Base-by-base conservation (phyloP, 306 rosid species). In the Lagenaria siceraria region DNA sequence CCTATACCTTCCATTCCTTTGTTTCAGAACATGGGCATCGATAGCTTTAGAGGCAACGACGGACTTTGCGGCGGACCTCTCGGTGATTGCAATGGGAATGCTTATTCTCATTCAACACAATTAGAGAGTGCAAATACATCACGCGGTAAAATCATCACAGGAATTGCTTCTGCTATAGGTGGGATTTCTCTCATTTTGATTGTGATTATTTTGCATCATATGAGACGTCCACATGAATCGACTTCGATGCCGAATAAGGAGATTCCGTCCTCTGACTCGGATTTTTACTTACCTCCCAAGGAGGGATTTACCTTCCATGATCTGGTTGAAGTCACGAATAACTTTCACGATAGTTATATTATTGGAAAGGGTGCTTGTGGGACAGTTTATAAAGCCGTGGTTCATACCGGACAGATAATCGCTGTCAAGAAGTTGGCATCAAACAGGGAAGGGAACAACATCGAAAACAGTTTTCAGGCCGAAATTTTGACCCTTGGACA, bases 301-400 rank as follows among this genome's bases (percentile, higher is more conserved):
- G 99, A 92, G 6, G 90, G 89, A 54, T 86, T 92, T 79, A 83
- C 89, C 27, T 90, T 96, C 84, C 92, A 88, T 64, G 98, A 96
- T 81, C 89, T 96, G 19, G 89, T 96, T 75, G 99, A 92, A 85
- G 97, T 90, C 42, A 96, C 99, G 3, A 82, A 86, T 71, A 84
- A 88, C 71, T 96, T 96, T 74, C 87, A 89, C 27, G 98, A 92
- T 3, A 86, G 91, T 83, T 92, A 83, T 83, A 89, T 88, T 38
- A 64, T 96, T 51, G 99, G 99, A 60, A 88, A 80, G 74, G 97
- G 99, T 77, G 99, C 97, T 29, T 96, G 99, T 66, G 99, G 99
- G 75, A 88, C 91, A 10, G 98, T 96, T 78, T 96, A 96, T 40
- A 92, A 89, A 84, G 98, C 98, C 21, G 86, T 84, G 73, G 86